Base-by-base conservation (phyloP, 225 moss, liverwort and hornwort species). In the Antitrichia curtipendula region DNA sequence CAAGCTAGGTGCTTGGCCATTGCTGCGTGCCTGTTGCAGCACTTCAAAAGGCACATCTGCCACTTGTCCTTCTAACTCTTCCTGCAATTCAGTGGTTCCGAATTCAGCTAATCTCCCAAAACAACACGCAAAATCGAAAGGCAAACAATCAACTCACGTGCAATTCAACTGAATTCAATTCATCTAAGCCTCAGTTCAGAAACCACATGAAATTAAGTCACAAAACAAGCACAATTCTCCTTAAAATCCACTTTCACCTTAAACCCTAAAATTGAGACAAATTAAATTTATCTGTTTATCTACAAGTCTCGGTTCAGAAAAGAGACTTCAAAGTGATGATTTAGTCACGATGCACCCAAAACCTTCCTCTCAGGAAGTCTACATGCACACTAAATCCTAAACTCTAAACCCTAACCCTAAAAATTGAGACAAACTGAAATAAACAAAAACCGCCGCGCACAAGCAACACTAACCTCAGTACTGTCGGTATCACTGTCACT, bases 41-140 rank as follows among this genome's bases (percentile, higher is more conserved):
- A 90, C 89, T 76, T 96, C 97, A 71, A 99, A 96, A 11, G 97
- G 94, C 43, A 98, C 90, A 88, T 97, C 96, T 81, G 95, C 94
- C 88, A 96, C 92, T 90, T 96, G 93, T 22, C 87, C 93, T 92
- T 83, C 89, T 69, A 98, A 87, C 22, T 90, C 95, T 89, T 92
- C 96, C 96, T 98, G 93, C 47, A 87, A 50, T 45, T 76, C 80
- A 78, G 50, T 12, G 65, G 75, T 52, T 75, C 49, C 27, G 15
- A 78, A 40, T 68, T 87, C 72, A 85, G 49, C 17, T 59, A 54
- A 18, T 85, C 81, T 68, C 73, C 16, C n/a, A 34, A 65, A 56
- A 72, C 64, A 83, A 76, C 29, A 58, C 13, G 5, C 58, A 66
- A 72, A 74, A 16, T 6, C 31, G n/a, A 6, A 13, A 20, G 41